Base-by-base conservation (phyloP, 2,329 filamentous ascomycete genomes). In the Pseudogymnoascus sp. region DNA sequence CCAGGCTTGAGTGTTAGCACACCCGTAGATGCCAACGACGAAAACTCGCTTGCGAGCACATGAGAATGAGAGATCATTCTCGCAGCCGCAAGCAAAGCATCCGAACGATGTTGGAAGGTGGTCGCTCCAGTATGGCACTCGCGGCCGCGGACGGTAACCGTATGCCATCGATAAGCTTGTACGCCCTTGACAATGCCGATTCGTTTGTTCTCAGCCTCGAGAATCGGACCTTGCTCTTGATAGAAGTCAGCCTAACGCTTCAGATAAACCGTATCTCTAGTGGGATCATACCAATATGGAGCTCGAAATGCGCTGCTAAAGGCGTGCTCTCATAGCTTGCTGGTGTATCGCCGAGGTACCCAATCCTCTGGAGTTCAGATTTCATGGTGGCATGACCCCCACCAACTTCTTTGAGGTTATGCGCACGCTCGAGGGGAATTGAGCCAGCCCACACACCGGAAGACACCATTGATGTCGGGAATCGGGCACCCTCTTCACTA, bases 401-500 rank as follows among this genome's bases (percentile, higher is more conserved):
- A 45, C 83, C 79, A 4, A 92, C 84, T 73, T 90, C 87, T 45
- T 79, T 79, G 5, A 90, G 78, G 39, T 77, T 79, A 74, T 86
- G 85, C 11, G 87, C 89, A 61, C 77, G 79, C 13, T 86, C 80
- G 3, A 90, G 75, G 0, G 87, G 76, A 7, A 90, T 87, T 0
- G 79, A 78, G n/a, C 81, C 88, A 0, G 89, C 85, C 90, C 90
- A 93, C 13, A 93, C 90, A 1, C 88, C 90, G 0, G 89, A 92
- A 0, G 86, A 80, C 25, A 89, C 78, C 85, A 91, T 92, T 31
- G 85, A 89, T 63, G 86, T 85, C 0, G 90, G 89, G 67, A 93
- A 93, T 0, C 90, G 83, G 1, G 90, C 90, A 2, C 90, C 90
- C 77, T 95, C 91, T 77, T 95, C 90, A 71, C 86, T 89, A 25